phyloP scores from a whole-genome alignment of 1,139 yeast genomes.

The Protomyces pachydermus region DNA sequence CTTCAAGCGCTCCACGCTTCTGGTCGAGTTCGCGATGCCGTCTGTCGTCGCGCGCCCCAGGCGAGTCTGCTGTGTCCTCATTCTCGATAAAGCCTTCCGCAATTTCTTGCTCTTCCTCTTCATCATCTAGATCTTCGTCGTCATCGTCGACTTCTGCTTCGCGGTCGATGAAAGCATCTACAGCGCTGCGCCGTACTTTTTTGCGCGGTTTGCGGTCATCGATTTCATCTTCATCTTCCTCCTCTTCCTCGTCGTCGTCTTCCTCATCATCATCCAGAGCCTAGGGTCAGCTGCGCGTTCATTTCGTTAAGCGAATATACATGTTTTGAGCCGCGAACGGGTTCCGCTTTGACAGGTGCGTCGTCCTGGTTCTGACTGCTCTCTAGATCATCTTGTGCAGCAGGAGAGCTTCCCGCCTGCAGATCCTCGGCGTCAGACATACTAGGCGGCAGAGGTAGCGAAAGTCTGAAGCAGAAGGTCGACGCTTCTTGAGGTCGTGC shows the following conservation, averaged over 20 bases:
- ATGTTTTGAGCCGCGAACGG: conserved; percentile 7
- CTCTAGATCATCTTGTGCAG: not conserved
- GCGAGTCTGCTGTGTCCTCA: conserved; percentile 48
- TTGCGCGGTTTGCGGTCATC: conserved; percentile 45
- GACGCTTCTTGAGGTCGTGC: too few species aligned
- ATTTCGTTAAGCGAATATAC: not conserved
- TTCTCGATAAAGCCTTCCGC: conserved; percentile 52
- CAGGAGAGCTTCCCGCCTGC: not conserved
- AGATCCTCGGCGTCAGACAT: too few species aligned
- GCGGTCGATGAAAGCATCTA: conserved; percentile 92
- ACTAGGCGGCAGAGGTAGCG: too few species aligned
- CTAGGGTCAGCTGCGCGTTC: not conserved
- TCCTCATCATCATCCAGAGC: conserved; percentile 32
- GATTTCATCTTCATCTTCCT: conserved; percentile 37
- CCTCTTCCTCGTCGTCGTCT: conserved; percentile 35
- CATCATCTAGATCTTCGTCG: conserved; percentile 92
- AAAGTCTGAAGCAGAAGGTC: too few species aligned
- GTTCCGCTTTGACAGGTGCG: not conserved
- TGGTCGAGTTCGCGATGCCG: conserved; percentile 89
- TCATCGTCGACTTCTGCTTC: conserved; percentile 99
- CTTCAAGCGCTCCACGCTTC: conserved; percentile 80
- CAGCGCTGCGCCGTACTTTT: conserved; percentile 60
- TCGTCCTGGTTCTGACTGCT: not conserved
- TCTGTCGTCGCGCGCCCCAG: conserved; percentile 51
- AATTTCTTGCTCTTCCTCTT: conserved; percentile 78